Evolutionary conservation across 768 basidiomycete genomes (phyloP).

Genomic region (Suillus fuscotomentosus): DNA sequence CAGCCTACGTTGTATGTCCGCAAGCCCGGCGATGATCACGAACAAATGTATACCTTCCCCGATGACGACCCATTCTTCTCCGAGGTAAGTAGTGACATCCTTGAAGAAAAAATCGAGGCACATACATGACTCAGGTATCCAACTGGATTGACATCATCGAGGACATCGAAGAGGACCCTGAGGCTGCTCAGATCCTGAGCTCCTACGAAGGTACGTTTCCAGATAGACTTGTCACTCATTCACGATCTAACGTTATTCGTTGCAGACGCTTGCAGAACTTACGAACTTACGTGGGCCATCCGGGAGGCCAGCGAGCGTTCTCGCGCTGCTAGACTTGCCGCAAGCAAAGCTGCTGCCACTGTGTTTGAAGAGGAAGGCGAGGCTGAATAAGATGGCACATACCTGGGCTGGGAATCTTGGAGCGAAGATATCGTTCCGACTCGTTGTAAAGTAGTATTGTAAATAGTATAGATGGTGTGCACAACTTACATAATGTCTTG

Average conservation of each 20-base stretch:
- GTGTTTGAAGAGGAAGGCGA: constrained; percentile 23
- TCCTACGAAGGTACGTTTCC: constrained; percentile 68
- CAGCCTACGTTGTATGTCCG: constrained; percentile 86
- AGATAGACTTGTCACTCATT: neutral
- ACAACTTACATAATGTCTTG: neutral
- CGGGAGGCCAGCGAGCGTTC: constrained; percentile 74
- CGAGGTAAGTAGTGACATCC: constrained; percentile 45
- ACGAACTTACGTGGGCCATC: constrained; percentile 94
- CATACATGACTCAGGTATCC: constrained; percentile 44
- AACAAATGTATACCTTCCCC: constrained; percentile 67
- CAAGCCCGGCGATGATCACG: constrained; percentile 75
- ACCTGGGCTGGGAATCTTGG: neutral
- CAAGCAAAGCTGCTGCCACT: constrained; percentile 29
- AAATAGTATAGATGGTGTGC: neutral
- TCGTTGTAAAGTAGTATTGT: neutral
- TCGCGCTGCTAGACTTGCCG: constrained; percentile 44
- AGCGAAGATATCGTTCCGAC: neutral
- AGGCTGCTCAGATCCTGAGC: constrained; percentile 76
- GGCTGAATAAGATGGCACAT: constrained; percentile 2
- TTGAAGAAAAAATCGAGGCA: neutral
- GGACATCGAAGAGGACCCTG: constrained; percentile 85
- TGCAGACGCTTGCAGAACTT: constrained; percentile 81
- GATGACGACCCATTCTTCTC: constrained; percentile 95
- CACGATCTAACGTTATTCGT: constrained; percentile 4
- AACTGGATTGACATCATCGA: constrained; percentile 89